Evolutionary conservation across 2,329 filamentous ascomycete genomes (phyloP).

Genomic region (Zymoseptoria passerinii): DNA sequence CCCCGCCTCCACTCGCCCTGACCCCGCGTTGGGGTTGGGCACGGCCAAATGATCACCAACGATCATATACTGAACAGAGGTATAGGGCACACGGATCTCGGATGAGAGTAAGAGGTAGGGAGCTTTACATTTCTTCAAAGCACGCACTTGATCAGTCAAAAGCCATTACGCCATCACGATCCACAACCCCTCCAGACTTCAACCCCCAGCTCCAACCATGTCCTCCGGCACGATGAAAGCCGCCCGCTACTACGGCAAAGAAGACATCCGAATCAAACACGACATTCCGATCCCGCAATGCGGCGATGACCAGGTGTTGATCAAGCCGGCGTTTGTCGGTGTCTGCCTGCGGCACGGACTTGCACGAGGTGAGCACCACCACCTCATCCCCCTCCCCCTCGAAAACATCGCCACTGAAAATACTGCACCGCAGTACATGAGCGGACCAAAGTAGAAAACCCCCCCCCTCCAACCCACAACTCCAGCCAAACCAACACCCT

Average conservation of each 20-base stretch:
- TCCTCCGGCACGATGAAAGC: slow-evolving; percentile 40
- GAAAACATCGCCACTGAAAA: slow-evolving; percentile 14
- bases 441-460: slow-evolving; percentile 28
- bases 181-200: no score
- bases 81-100: not conserved
- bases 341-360: slow-evolving; percentile 45
- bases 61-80: not conserved
- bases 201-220: not conserved
- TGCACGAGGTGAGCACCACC: slow-evolving; percentile 29
- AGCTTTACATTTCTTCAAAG: not conserved
- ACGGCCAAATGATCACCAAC: not conserved
- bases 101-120: not conserved
- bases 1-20: not conserved
- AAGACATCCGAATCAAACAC: slow-evolving; percentile 48
- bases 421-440: slow-evolving; percentile 36
- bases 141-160: no score
- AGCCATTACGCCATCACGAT: no score
- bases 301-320: slow-evolving; percentile 43
- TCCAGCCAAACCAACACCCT: slow-evolving; percentile 49
- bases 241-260: slow-evolving; percentile 47
- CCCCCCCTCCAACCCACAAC: slow-evolving; percentile 34
- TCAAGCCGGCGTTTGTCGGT: slow-evolving; percentile 41
- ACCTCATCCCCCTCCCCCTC: slow-evolving; percentile 31
- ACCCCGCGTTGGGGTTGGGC: not conserved
- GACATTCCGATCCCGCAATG: slow-evolving; percentile 41